Evolutionary conservation across 768 basidiomycete species (phyloP).

Genomic region (Pholiota microspora): DNA sequence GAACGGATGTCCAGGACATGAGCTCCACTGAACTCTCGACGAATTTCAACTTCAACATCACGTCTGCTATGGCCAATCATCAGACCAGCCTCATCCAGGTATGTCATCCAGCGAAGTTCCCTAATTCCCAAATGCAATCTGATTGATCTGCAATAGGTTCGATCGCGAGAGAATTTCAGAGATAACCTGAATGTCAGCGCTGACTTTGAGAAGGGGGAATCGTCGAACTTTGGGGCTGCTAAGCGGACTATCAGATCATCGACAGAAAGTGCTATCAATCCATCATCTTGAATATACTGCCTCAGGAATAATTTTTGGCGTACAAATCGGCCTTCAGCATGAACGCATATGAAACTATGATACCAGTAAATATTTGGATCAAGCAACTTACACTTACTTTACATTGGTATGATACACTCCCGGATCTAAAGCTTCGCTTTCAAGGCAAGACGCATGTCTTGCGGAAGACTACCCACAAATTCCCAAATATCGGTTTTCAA

Average conservation of each 20-base stretch:
- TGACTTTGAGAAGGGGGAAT: neutral
- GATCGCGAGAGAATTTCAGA: neutral
- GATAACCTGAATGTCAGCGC: neutral
- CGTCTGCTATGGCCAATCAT: neutral
- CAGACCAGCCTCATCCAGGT: conserved; percentile 14
- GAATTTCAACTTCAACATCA: conserved; percentile 22
- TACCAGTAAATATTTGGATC: too few species aligned
- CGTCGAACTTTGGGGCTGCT: neutral
- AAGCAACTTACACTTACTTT: too few species aligned
- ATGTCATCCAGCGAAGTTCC: neutral
- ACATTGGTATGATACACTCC: too few species aligned
- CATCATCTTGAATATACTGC: too few species aligned
- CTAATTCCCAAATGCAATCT: neutral
- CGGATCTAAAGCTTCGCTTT: too few species aligned
- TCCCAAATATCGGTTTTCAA: conserved; percentile 36
- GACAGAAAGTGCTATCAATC: neutral
- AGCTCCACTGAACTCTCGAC: conserved; percentile 30
- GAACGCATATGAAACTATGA: too few species aligned
- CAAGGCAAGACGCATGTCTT: conserved; percentile 5
- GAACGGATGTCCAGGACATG: conserved; percentile 15
- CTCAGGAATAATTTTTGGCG: too few species aligned
- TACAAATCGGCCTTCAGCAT: too few species aligned
- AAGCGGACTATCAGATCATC: neutral
- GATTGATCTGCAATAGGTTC: neutral
- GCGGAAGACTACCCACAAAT: conserved; percentile 20